Base-by-base conservation (phyloP, 1,139 yeast genomes). In the Yamadazyma jaroonii region DNA sequence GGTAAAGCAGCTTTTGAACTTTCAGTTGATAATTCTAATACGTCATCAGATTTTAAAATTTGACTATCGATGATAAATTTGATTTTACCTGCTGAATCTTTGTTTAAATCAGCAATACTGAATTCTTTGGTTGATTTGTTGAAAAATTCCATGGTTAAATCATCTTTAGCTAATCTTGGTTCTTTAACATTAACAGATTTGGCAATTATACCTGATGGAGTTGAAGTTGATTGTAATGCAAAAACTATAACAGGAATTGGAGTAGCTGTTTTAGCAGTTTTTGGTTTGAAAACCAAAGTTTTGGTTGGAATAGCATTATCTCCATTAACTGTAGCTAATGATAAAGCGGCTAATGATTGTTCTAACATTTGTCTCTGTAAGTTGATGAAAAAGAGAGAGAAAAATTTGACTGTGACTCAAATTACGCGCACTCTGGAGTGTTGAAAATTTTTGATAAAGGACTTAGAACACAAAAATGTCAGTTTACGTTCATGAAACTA, bases 111-210 rank as follows among this genome's bases (percentile, higher is more conserved):
- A 37, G 84, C 88, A 42, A 83, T 61, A 21, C 86, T 74, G 48
- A 85, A 82, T 51, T 79, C 84, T 55, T 81, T 80, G 31, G 92
- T 79, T 25, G 79, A 53, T 35, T 77, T 70, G 27, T 73, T 68
- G 54, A 88, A 87, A 56, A 84, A 76, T 50, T 80, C 79, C 44
- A 71, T 68, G 31, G 87, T 81, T 49, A 88, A 69, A 41, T 84
- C 96, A 46, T 86, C 90, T 50, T 80, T 80, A 38, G 96, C 97
- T 54, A 87, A 67, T 61, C 96, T 77, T 47, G 95, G 95, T 46
- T 88, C 96, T 64, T 88, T 89, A 35, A 77, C 86, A 35, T 71
- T 73, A 12, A 89, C 85, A 32, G 80, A 73, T 43, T 73, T 68
- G 34, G 95, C 90, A 45, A 88, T 73, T 24, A 72, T 54, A 17